These are phyloP conservation scores for Allantophomopsis lycopodina DNA, from an alignment of 2,329 filamentous ascomycete genomes.

Conservation along the genomic window DNA sequence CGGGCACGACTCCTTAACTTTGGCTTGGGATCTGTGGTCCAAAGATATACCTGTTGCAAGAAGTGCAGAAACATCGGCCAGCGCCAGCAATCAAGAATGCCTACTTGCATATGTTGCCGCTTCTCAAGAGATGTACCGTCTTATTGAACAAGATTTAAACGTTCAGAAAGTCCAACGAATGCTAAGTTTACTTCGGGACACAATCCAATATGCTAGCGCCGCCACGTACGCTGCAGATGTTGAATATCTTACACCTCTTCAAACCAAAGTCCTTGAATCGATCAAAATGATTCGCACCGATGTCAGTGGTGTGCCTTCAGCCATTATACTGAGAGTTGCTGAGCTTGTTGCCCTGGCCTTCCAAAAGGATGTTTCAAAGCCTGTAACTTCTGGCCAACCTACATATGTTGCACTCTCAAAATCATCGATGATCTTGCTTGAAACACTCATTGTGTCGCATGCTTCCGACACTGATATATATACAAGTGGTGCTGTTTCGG, in stretches of 20 bases:
- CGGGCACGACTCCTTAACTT: conserved; percentile 33
- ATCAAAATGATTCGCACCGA: conserved; percentile 56
- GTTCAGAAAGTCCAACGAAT: conserved; percentile 51
- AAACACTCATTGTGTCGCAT: conserved; percentile 44
- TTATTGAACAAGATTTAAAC: conserved; percentile 52
- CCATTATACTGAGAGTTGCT: conserved; percentile 55
- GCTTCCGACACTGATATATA: conserved; percentile 55
- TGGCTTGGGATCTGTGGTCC: conserved; percentile 59
- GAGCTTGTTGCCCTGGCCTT: conserved; percentile 63
- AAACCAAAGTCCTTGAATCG: conserved; percentile 53
- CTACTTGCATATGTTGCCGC: conserved; percentile 73
- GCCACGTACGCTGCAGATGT: conserved; percentile 58
- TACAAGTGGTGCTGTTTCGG: conserved; percentile 48
- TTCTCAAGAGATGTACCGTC: conserved; percentile 63
- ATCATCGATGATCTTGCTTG: conserved; percentile 58
- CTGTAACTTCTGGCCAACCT: conserved; percentile 33
- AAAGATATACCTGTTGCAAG: conserved; percentile 42
- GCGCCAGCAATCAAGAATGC: conserved; percentile 61
- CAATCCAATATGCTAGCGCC: conserved; percentile 56
- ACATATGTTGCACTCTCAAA: conserved; percentile 88
- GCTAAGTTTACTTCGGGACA: conserved; percentile 54
- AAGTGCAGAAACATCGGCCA: conserved; percentile 25
- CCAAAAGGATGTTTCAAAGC: conserved; percentile 19
- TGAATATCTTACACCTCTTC: conserved; percentile 60
- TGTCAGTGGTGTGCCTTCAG: conserved; percentile 47